These are phyloP conservation scores for Fimicolochytrium jonesii DNA, from an alignment of 192 early-diverging fungal genomes.

Conservation along the genomic window DNA sequence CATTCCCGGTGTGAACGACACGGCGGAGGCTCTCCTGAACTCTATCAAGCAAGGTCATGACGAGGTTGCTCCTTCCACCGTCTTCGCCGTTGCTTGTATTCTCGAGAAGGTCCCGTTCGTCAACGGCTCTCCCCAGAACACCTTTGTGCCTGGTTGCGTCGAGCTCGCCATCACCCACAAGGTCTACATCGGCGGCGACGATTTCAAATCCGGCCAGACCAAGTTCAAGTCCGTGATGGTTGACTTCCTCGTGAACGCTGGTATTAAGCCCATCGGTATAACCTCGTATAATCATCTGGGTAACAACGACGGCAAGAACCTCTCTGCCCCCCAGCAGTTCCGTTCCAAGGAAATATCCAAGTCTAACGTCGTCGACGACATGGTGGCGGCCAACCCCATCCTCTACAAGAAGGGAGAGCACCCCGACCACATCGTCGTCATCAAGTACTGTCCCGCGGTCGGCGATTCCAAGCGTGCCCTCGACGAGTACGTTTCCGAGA, in stretches of 20 bases:
- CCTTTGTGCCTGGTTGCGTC: conserved; percentile 94
- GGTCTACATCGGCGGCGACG: conserved; percentile 95
- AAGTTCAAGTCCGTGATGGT: conserved; percentile 99
- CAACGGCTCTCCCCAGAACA: conserved; percentile 99
- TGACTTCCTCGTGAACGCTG: conserved; percentile 97
- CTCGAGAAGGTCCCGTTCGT: conserved; percentile 94
- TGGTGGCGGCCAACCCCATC: conserved; percentile 93
- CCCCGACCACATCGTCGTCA: conserved; percentile 88
- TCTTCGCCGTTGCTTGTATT: conserved; percentile 96
- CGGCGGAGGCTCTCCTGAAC: conserved; percentile 84
- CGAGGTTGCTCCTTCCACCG: conserved; percentile 91
- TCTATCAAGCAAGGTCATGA: conserved; percentile 77
- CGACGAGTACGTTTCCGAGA: conserved; percentile 97
- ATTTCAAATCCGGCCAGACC: conserved; percentile 99
- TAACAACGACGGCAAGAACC: conserved; percentile 99
- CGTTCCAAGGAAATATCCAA: conserved; percentile 99
- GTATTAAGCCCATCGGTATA: conserved; percentile 96
- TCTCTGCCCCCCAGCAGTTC: conserved; percentile 97
- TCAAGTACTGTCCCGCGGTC: conserved; percentile 98
- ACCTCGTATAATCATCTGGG: conserved; percentile 98
- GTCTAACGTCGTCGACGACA: conserved; percentile 98
- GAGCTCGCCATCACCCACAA: conserved; percentile 83
- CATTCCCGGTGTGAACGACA: conserved; percentile 92
- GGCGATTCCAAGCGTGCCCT: conserved; percentile 97
- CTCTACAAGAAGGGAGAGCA: conserved; percentile 78